Percentiles rank a stretch among this genome's conserved stretches.
phyloP scores from a whole-genome alignment of 2,329 filamentous ascomycete species.

The Penicillium decumbens region DNA sequence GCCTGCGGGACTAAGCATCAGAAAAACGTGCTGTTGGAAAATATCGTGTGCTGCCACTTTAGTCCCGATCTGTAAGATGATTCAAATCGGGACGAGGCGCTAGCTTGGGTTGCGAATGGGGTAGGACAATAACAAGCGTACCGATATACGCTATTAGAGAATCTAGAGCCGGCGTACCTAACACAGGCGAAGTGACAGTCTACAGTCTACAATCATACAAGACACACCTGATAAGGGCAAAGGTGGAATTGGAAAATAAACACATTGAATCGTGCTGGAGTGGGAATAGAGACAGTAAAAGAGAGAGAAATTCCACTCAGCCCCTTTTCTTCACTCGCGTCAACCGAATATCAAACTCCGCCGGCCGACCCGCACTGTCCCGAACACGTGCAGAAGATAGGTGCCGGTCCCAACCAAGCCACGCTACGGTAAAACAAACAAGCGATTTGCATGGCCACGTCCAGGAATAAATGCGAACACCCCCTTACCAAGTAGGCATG shows the following conservation, averaged over 20 bases:
- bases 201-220: neutral
- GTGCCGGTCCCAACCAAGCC: constrained; percentile 35
- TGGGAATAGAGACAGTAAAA: constrained; percentile 41
- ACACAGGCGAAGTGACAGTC: neutral
- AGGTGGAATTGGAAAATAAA: constrained; percentile 30
- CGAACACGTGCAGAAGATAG: constrained; percentile 34
- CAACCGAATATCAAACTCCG: constrained; percentile 44
- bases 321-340: constrained; percentile 38
- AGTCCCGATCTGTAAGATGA: no score
- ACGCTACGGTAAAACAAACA: constrained; percentile 33
- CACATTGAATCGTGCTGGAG: constrained; percentile 39
- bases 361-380: constrained; percentile 37
- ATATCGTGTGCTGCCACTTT: no score
- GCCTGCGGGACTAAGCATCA: no score
- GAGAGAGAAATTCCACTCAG: constrained; percentile 42
- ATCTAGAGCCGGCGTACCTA: no score
- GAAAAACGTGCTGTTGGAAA: no score
- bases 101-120: no score
- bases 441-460: constrained; percentile 35
- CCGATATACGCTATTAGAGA: no score
- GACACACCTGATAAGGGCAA: neutral
- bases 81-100: no score
- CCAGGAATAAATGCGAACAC: constrained; percentile 34
- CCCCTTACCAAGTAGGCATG: constrained; percentile 30
- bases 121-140: no score